Evolutionary conservation across 1,139 yeast species (phyloP), one percentile per base, ranked within the genome.

Genomic region (Schwanniomyces etchellsii): DNA sequence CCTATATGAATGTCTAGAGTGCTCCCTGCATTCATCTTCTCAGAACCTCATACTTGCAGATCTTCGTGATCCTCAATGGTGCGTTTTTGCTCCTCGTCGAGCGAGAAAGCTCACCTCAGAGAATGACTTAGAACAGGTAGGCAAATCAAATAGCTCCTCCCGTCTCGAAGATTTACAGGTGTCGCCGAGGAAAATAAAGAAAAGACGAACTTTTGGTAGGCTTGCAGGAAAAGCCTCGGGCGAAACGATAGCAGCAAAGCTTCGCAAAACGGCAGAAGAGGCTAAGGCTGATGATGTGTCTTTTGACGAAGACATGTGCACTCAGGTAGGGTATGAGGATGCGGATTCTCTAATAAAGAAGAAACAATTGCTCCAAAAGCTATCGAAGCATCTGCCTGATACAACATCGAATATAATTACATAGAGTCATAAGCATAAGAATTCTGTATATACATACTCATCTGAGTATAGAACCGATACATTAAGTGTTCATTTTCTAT

Each of bases 41-140:
- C 29, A 40, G 5, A 32, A 31, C 6, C 29, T 38, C 3, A 39
- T 51, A 14, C 42, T 61, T 37, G 69, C 71, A 3, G 57, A 58
- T 31, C 38, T 64, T 4, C 43, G 60, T 20, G 70, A 74, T 39
- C 48, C 57, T 12, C 42, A 51, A 25, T 74, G 81, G 80, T 74
- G 81, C 42, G 50, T 76, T 3, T 73, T 57, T 48, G 74, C 74
- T 5, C 76, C 76, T 1, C 33, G 14, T 9, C 23, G 20, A 9
- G 28, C 35, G 16, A 31, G 16, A 12, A 38, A 52, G 14, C 58
- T 64, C 0, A 50, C 47, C 24, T 53, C 63, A 9, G 47, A 63
- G 27, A 35, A 27, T 13, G 23, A 26, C 16, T 24, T 11, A 5
- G 14, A 9, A 13, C 21, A 20, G 14, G 28, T 22, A 7, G 13